These are phyloP conservation scores for Lipomyces oligophaga DNA, from an alignment of 805 yeast genomes.

Conservation along the genomic window DNA sequence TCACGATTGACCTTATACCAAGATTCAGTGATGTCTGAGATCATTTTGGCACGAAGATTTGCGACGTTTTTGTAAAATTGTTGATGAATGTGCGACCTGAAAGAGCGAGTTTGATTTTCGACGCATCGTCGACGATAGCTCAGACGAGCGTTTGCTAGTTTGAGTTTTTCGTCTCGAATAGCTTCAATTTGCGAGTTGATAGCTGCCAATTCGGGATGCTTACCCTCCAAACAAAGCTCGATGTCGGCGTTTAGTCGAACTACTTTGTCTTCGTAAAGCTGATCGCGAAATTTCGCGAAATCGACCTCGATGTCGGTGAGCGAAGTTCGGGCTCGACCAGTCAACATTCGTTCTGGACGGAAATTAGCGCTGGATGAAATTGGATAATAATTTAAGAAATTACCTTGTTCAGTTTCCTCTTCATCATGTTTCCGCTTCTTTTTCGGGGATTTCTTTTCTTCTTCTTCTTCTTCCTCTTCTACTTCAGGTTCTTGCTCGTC, in stretches of 20 bases:
- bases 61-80: constrained; percentile 49
- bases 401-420: constrained; percentile 24
- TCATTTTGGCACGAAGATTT: constrained; percentile 61
- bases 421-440: constrained; percentile 27
- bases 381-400: too few relatives aligned
- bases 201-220: constrained; percentile 79
- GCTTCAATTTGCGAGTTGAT: constrained; percentile 48
- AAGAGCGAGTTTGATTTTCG: constrained; percentile 73
- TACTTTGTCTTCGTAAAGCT: constrained; percentile 76
- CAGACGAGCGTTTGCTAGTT: constrained; percentile 47
- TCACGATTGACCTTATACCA: constrained; percentile 94
- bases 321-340: constrained; percentile 59
- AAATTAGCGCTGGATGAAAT: too few relatives aligned
- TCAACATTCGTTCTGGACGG: constrained; percentile 38
- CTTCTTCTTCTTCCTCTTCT: constrained; percentile 17
- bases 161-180: constrained; percentile 67
- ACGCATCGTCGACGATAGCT: constrained; percentile 72
- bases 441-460: constrained; percentile 19
- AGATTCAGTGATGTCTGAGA: constrained; percentile 68
- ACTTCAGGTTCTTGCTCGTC: constrained; percentile 20
- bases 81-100: constrained; percentile 78
- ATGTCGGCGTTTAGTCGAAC: constrained; percentile 74
- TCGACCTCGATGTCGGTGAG: constrained; percentile 78
- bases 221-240: constrained; percentile 79
- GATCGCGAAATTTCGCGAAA: constrained; percentile 82